Percentiles rank a stretch among this genome's conserved stretches.
phyloP scores from a whole-genome alignment of 257 asterid genomes.

The Lycium ferocissimum region DNA sequence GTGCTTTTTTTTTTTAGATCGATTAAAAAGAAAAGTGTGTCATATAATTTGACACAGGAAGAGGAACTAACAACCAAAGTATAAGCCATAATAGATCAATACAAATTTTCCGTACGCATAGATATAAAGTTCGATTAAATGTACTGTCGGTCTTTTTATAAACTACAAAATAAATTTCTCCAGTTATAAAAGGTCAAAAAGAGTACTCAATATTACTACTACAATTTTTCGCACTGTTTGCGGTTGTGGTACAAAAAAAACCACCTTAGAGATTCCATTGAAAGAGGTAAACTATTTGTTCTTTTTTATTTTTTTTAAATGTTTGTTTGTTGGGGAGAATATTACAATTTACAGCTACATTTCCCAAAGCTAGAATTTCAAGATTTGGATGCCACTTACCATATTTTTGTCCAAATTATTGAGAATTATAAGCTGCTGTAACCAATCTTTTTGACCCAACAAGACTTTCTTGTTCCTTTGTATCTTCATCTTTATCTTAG shows the following conservation, averaged over 20 bases:
- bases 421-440: not conserved
- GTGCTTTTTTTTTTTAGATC: no score
- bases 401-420: not conserved
- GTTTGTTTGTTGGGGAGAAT: not conserved
- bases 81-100: no score
- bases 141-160: no score
- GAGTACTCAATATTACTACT: not conserved
- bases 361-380: not conserved
- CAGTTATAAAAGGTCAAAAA: not conserved
- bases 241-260: not conserved
- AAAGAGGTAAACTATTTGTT: not conserved
- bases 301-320: not conserved
- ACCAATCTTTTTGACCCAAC: not conserved
- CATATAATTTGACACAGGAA: no score
- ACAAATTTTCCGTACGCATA: no score
- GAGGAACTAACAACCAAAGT: no score
- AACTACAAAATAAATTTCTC: no score
- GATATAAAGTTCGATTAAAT: no score
- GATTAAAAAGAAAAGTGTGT: no score
- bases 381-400: slow-evolving; percentile 8
- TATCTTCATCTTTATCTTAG: not conserved
- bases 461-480: not conserved
- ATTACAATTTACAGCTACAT: not conserved
- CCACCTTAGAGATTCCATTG: slow-evolving; percentile 9
- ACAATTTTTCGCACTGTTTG: not conserved